Evolutionary conservation across 2,329 filamentous ascomycete species (phyloP).

Genomic region (Xylariaceae sp.): DNA sequence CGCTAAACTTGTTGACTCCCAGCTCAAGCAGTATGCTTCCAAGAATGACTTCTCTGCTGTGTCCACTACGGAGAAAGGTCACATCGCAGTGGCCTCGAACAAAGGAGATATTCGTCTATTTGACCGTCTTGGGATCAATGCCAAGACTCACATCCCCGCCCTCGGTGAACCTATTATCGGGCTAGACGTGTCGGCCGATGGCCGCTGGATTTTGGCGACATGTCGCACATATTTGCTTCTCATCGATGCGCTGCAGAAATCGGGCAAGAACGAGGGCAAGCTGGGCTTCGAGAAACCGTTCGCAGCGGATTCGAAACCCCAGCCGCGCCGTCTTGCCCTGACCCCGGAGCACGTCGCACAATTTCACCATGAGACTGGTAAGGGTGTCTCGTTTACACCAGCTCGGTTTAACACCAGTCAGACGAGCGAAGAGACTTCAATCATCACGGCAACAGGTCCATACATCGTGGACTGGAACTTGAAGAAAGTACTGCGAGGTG

Average conservation of each 20-base stretch:
- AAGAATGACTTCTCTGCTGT: constrained; percentile 97
- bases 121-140: constrained; percentile 91
- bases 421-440: constrained; percentile 77
- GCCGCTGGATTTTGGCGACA: constrained; percentile 90
- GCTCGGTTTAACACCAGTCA: constrained; percentile 91
- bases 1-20: constrained; percentile 84
- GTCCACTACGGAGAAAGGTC: constrained; percentile 92
- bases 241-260: constrained; percentile 84
- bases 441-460: constrained; percentile 92
- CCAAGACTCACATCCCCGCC: constrained; percentile 94
- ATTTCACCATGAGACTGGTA: constrained; percentile 93
- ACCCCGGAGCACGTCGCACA: constrained; percentile 92
- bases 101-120: constrained; percentile 98
- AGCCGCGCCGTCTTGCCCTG: constrained; percentile 81
- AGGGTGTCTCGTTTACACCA: constrained; percentile 78
- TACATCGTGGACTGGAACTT: constrained; percentile 97
- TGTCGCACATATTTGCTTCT: constrained; percentile 92
- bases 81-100: constrained; percentile 93
- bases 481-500: constrained; percentile 77
- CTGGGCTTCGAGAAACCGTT: constrained; percentile 96
- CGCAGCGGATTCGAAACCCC: constrained; percentile 85
- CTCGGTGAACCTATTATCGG: constrained; percentile 93
- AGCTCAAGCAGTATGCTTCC: constrained; percentile 91
- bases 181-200: constrained; percentile 90
- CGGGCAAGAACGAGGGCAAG: constrained; percentile 94